Conservation (phyloP, 2,329 filamentous ascomycete species). For the Ophiostoma sp. region DNA sequence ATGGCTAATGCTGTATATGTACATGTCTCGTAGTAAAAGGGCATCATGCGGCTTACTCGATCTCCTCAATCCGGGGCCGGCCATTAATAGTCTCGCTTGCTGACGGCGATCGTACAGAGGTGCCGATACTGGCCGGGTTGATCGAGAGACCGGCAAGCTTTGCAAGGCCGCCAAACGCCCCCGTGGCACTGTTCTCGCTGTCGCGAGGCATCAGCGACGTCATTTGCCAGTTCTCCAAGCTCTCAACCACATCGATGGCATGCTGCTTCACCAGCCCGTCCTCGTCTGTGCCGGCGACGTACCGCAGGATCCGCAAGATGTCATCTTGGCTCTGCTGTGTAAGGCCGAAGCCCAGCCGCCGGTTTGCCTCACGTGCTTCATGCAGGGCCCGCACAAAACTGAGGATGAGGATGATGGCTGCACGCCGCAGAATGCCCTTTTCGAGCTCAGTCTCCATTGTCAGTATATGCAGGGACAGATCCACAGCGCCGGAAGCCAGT, state of each 20-base stretch:
- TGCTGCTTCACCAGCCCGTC: conserved; percentile 65
- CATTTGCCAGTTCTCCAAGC: conserved; percentile 57
- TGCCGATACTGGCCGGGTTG: conserved; percentile 10
- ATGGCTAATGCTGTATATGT: too few relatives aligned
- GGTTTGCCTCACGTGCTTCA: conserved; percentile 43
- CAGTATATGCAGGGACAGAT: conserved; percentile 58
- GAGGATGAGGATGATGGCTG: conserved; percentile 59
- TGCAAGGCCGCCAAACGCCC: conserved; percentile 23
- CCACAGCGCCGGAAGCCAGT: conserved; percentile 52
- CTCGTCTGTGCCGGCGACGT: conserved; percentile 59
- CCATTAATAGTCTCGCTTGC: not conserved
- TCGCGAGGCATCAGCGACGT: conserved; percentile 27
- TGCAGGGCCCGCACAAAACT: conserved; percentile 57
- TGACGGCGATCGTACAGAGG: not conserved
- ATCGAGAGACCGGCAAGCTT: conserved; percentile 41
- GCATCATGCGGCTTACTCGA: conserved; percentile 22
- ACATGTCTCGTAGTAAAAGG: not conserved
- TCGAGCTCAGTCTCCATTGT: conserved; percentile 55
- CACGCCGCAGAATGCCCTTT: conserved; percentile 59
- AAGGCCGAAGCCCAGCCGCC: conserved; percentile 48
- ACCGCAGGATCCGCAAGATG: conserved; percentile 56
- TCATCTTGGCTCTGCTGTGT: conserved; percentile 53
- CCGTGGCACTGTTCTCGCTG: conserved; percentile 7
- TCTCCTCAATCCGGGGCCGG: conserved; percentile 26
- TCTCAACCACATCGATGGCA: conserved; percentile 61